Percentiles rank a stretch among this genome's conserved stretches.
phyloP scores from a whole-genome alignment of 208 protist species.

The Trypanosoma boissoni region DNA sequence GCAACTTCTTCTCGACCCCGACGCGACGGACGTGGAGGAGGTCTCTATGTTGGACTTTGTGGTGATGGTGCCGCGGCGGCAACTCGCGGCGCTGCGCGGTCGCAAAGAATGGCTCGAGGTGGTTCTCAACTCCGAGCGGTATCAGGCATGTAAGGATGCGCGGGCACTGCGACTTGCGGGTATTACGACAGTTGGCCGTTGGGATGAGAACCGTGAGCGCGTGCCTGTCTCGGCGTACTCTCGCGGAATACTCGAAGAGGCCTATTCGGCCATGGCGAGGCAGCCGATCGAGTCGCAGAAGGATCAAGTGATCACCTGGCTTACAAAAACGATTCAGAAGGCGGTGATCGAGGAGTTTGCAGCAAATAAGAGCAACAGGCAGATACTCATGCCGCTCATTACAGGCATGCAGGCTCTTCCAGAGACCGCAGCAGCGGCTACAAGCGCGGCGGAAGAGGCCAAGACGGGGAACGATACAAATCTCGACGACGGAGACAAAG shows the following conservation, averaged over 20 bases:
- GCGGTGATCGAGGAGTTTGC: conserved; percentile 78
- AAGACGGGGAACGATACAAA: not conserved
- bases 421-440: conserved; percentile 16
- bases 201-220: conserved; percentile 69
- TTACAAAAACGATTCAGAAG: conserved; percentile 69
- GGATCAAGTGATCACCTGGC: conserved; percentile 75
- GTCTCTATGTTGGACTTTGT: conserved; percentile 68
- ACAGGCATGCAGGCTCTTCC: conserved; percentile 26
- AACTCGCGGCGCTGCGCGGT: conserved; percentile 50
- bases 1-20: conserved; percentile 55
- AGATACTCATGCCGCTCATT: conserved; percentile 21
- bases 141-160: conserved; percentile 60
- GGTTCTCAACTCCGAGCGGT: conserved; percentile 52
- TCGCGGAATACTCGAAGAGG: conserved; percentile 57
- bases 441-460: conserved; percentile 4
- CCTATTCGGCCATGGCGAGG: conserved; percentile 34
- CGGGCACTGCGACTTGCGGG: conserved; percentile 65
- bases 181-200: conserved; percentile 61
- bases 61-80: conserved; percentile 59
- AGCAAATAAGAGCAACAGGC: conserved; percentile 26
- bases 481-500: not conserved
- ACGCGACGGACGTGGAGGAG: conserved; percentile 49
- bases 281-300: conserved; percentile 34
- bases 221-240: conserved; percentile 60
- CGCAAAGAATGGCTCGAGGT: conserved; percentile 53